phyloP scores from a whole-genome alignment of 306 rosid species.

The Vicia faba region DNA sequence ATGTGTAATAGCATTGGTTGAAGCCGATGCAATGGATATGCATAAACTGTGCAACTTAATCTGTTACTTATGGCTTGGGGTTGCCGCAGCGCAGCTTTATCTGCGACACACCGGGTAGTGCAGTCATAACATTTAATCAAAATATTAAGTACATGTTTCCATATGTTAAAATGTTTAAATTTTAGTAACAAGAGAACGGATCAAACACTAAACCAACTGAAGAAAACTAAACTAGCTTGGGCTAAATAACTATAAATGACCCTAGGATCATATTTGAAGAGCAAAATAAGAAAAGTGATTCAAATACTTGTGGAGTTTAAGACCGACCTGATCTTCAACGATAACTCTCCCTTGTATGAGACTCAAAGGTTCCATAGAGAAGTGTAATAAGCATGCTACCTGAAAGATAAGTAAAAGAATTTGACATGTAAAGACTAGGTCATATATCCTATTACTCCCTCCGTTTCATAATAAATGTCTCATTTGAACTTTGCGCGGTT shows the following conservation, averaged over 20 bases:
- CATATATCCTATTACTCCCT: background rate
- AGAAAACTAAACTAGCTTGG: slow-evolving; percentile 10
- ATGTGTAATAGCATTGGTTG: slow-evolving; percentile 4
- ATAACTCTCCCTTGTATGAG: slow-evolving; percentile 57
- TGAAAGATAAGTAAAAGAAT: slow-evolving; percentile 45
- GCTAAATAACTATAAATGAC: slow-evolving; percentile 15
- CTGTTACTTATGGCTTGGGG: background rate
- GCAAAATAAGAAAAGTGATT: slow-evolving; percentile 17
- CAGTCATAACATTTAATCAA: background rate
- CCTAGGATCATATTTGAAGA: slow-evolving; percentile 12
- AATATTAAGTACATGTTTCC: slow-evolving; percentile 9
- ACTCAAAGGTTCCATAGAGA: slow-evolving; percentile 78
- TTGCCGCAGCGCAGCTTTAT: background rate
- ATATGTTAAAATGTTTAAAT: slow-evolving; percentile 9
- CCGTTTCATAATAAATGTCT: too few relatives aligned
- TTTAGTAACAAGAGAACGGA: slow-evolving; percentile 17
- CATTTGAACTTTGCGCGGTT: too few relatives aligned
- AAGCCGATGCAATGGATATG: background rate
- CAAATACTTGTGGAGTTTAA: slow-evolving; percentile 34
- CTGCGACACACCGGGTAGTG: background rate
- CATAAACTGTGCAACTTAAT: background rate
- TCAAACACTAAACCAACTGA: slow-evolving; percentile 21
- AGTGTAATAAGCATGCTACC: slow-evolving; percentile 83
- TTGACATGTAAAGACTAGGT: slow-evolving; percentile 31
- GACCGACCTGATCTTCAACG: slow-evolving; percentile 56